phyloP scores from a whole-genome alignment of 139 green algal species.

The Diplosphaera chodatii region DNA sequence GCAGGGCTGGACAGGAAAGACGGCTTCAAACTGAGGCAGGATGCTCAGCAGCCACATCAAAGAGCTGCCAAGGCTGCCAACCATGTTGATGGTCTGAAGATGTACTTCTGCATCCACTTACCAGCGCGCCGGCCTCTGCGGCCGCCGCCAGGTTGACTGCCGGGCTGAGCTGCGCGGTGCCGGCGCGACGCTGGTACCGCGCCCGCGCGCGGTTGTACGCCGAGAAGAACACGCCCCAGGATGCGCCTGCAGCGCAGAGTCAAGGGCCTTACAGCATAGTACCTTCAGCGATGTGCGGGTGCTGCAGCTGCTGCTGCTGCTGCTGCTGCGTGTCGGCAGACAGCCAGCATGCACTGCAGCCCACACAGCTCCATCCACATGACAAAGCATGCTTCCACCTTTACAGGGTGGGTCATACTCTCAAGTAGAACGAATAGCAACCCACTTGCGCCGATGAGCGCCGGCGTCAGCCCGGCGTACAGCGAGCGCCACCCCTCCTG shows the following conservation, averaged over 20 bases:
- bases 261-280: too few species aligned
- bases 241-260: slow-evolving; percentile 34
- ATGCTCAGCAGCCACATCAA: too few species aligned
- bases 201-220: slow-evolving; percentile 72
- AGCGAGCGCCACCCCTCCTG: slow-evolving; percentile 64
- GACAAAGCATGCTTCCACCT: too few species aligned
- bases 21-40: too few species aligned
- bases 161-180: slow-evolving; percentile 27
- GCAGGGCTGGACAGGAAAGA: neutral
- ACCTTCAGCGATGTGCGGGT: too few species aligned
- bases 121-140: slow-evolving; percentile 68
- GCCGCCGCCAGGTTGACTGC: slow-evolving; percentile 63
- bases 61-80: neutral
- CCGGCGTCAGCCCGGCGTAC: slow-evolving; percentile 61
- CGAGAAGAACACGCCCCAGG: slow-evolving; percentile 82
- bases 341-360: too few species aligned
- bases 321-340: too few species aligned
- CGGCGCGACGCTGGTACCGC: slow-evolving; percentile 20
- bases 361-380: too few species aligned
- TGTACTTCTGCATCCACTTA: slow-evolving; percentile 10
- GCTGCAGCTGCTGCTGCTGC: too few species aligned
- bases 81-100: too few species aligned
- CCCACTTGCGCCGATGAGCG: slow-evolving; percentile 65
- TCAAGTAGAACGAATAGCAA: too few species aligned
- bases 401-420: too few species aligned